Conservation (phyloP, 1,284 basidiomycete species). For the Apiotrichum gamsii region DNA sequence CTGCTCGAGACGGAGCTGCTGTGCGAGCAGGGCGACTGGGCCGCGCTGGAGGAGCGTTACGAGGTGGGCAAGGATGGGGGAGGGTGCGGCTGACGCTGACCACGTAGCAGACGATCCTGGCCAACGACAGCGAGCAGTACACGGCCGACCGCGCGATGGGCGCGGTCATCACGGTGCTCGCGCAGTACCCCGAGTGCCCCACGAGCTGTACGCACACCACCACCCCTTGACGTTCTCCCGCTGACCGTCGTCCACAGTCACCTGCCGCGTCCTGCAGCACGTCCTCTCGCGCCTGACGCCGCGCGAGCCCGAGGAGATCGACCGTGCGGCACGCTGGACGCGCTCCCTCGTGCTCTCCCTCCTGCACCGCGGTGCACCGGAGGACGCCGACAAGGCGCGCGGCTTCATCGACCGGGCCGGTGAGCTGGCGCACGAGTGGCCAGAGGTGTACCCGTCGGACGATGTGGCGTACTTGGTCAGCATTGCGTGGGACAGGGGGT, state of each 20-base stretch:
- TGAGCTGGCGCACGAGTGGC: not conserved
- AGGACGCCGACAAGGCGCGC: slow-evolving; percentile 1
- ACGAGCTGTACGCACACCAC: not conserved
- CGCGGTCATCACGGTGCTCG: not conserved
- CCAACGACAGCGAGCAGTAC: too few relatives aligned
- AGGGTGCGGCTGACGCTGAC: not conserved
- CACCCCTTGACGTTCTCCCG: not conserved
- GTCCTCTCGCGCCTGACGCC: too few relatives aligned
- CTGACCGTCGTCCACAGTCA: too few relatives aligned
- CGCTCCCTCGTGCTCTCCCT: slow-evolving; percentile 3
- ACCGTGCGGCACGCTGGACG: slow-evolving; percentile 2
- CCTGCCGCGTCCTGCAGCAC: not conserved
- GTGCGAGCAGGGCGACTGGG: slow-evolving; percentile 11
- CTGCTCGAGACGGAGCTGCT: slow-evolving; percentile 6
- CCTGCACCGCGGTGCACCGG: slow-evolving; percentile 1
- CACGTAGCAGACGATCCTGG: not conserved
- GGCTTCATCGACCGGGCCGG: not conserved
- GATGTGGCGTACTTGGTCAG: slow-evolving; percentile 3
- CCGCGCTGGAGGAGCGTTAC: not conserved
- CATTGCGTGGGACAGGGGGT: slow-evolving; percentile 1
- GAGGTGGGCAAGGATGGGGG: not conserved
- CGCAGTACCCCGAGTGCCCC: not conserved
- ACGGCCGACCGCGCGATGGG: not conserved
- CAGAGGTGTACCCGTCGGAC: not conserved
- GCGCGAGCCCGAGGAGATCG: not conserved